Base-by-base conservation (phyloP, 768 basidiomycete genomes). In the Pisolithus sp. region DNA sequence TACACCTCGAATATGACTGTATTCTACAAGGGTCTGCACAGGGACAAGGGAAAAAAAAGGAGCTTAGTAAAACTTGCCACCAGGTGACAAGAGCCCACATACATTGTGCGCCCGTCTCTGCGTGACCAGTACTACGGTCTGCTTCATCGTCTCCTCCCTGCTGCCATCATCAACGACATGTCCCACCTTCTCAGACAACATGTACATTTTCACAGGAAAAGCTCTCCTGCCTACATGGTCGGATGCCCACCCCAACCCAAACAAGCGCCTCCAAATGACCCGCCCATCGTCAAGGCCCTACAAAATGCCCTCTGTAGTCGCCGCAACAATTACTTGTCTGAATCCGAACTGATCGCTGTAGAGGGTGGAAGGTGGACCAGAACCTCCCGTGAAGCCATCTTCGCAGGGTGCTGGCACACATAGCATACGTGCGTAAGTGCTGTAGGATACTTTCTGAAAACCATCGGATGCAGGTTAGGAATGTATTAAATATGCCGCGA, bases 271-370 rank as follows among this genome's bases (percentile, higher is more conserved):
- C 93, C 93, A 97, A 2, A 95, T 61, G 28, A 91, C 74, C 2
- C 76, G 72, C 0, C 93, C 93, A 41, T 75, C 86, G 9, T 96
- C 92, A 39, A 97, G 68, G 0, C 83, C 93, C 60, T 83, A 92
- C 0, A 93, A 57, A 60, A 90, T 92, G 2, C 92, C 91, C 26
- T 77, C 73, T 0, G 72, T 57, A 3, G 88, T 91, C 0, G 83
- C 86, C 6, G 73, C 76, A 4, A 95, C 78, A 42, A 94, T 78
- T 26, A 96, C 66, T 62, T 96, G 90, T 36, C 86, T 77, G 69
- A 96, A 91, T 0, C 92, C 93, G 63, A 94, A 95, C 0, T 83
- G 68, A 60, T 94, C 92, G 5, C 89, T 81, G 52, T 74, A 70
- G 0, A 85, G 72, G 0, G 68, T 64, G 7, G 71, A 60, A 20